phyloP scores from a whole-genome alignment of 2,329 filamentous ascomycete genomes.

The Apiospora sp. region DNA sequence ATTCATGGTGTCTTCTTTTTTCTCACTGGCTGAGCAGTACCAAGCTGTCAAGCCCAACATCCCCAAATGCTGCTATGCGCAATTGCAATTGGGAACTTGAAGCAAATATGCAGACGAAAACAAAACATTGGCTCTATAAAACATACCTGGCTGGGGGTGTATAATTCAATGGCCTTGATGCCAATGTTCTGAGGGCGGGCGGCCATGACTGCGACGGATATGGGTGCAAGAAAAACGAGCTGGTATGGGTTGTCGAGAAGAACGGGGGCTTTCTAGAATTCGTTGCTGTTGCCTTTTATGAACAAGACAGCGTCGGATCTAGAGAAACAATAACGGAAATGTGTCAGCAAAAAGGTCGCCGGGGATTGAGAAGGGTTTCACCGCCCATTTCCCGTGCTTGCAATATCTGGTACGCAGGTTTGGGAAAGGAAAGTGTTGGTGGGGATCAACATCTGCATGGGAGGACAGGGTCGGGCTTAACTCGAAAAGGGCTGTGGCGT shows the following conservation, averaged over 20 bases:
- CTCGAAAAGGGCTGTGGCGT: constrained; percentile 1
- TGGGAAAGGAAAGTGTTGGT: constrained; percentile 22
- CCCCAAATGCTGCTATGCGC: not conserved
- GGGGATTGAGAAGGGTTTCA: constrained; percentile 17
- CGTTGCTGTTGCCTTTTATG: constrained; percentile 9
- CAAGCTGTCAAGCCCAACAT: not conserved
- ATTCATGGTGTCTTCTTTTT: constrained; percentile 16
- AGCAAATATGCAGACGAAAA: not conserved
- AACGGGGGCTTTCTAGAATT: not conserved
- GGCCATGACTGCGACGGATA: constrained; percentile 62
- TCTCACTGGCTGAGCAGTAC: constrained; percentile 11
- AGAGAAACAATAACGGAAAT: constrained; percentile 1
- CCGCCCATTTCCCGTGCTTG: constrained; percentile 14
- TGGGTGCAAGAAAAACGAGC: constrained; percentile 25
- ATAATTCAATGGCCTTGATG: constrained; percentile 93
- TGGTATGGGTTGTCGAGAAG: not conserved
- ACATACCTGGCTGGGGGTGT: constrained; percentile 84
- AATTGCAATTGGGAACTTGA: not conserved
- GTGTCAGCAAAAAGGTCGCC: constrained; percentile 8
- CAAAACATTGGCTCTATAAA: not conserved
- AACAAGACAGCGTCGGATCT: constrained; percentile 1
- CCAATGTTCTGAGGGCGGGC: constrained; percentile 85
- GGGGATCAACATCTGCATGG: constrained; percentile 26
- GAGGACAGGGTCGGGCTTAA: constrained; percentile 8
- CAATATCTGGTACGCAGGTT: constrained; percentile 18